Evolutionary conservation across 208 protist species (phyloP).

Genomic region (Vickermania ingenoplastis): DNA sequence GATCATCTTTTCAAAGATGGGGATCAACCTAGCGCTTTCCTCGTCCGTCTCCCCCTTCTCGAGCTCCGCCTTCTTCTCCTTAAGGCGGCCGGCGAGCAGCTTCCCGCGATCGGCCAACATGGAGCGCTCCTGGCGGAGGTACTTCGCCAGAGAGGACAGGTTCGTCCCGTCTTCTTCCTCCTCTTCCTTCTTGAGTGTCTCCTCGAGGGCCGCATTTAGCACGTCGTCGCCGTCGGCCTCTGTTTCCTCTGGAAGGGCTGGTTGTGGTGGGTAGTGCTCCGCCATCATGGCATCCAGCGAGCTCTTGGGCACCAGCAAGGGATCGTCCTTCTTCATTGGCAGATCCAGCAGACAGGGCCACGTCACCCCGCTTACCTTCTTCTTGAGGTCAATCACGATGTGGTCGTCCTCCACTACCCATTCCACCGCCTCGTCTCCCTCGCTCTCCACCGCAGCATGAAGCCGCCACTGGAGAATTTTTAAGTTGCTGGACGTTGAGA

Average conservation of each 20-base stretch:
- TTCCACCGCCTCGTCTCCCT: constrained; percentile 25
- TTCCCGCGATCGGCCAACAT: constrained; percentile 55
- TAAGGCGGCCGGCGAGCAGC: constrained; percentile 56
- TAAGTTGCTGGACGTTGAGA: constrained; percentile 41
- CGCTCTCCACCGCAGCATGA: constrained; percentile 64
- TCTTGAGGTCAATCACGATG: constrained; percentile 63
- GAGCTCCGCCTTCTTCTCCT: constrained; percentile 26
- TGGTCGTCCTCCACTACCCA: constrained; percentile 48
- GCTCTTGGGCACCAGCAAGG: constrained; percentile 27
- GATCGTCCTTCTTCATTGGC: constrained; percentile 49
- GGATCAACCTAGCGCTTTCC: constrained; percentile 28
- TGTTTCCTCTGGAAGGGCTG: no score
- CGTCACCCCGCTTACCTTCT: constrained; percentile 24
- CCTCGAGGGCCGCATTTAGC: constrained; percentile 23
- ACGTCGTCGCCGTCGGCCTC: neutral
- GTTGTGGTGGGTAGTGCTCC: constrained; percentile 34
- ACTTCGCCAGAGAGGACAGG: constrained; percentile 9
- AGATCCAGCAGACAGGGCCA: constrained; percentile 78
- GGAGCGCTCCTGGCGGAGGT: constrained; percentile 15
- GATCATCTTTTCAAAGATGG: constrained; percentile 63
- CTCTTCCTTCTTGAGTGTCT: constrained; percentile 11
- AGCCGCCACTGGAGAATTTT: constrained; percentile 79
- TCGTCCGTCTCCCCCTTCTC: constrained; percentile 23
- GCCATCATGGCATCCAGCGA: constrained; percentile 67
- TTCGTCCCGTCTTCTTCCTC: constrained; percentile 10